Evolutionary conservation across 257 asterid species (phyloP), one percentile per base, ranked within the genome.

Genomic region (Solanum peruvianum): DNA sequence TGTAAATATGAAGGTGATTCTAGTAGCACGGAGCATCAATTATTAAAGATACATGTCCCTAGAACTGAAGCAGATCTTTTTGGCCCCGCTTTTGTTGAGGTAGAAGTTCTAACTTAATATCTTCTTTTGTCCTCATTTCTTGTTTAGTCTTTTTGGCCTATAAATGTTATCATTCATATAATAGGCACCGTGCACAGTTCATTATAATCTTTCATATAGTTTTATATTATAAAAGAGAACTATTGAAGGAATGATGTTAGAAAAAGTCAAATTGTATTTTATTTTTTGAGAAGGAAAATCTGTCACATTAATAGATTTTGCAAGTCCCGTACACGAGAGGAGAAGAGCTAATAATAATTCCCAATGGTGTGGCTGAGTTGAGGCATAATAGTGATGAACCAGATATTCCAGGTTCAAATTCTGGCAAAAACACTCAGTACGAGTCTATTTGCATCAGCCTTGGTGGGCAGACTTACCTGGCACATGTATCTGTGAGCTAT

Each of bases 41-140:
- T 91, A 25, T 82, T 97, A 90, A 96, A 93, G 90, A 93, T 97
- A 87, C 78, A 85, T 72, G 93, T 95, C 88, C 95, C 98, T 87
- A 88, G 88, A 86, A 92, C 92, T 37, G 95, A 96, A 69, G 86
- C 83, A 25, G 86, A 91, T 86, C 87, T 91, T 56, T 89, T 89
- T 88, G 99, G 99, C 87, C 99, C 99, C 4, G 97, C 97, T 45
- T 97, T 97, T 91, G 87, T 95, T 70, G 99, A 97, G 98, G 99
- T 90, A 69, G 89, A 27, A 31, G 37, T 82, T 39, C 66, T 41
- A 35, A n/a, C 10, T 25, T 27, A 31, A 16, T 49, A 33, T 85
- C 52, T 31, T 70, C 45, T 8, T 85, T 31, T 47, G 64, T 49
- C 81, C 84, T 52, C 29, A 21, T 72, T 49, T 21, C 69, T 18